These are phyloP conservation scores for Populus davidiana DNA, from an alignment of 345 rosid genomes.

Conservation along the genomic window DNA sequence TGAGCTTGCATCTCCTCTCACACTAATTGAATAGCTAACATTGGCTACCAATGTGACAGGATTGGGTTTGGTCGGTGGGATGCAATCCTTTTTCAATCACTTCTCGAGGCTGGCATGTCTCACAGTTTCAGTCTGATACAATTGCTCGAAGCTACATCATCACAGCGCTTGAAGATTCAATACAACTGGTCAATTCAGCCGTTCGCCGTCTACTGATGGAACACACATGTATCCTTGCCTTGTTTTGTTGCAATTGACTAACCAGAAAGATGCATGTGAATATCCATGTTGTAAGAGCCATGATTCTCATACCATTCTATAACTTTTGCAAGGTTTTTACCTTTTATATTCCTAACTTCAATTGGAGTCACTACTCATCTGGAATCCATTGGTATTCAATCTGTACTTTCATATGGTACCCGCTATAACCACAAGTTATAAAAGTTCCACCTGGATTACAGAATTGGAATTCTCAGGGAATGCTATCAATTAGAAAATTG, in stretches of 20 bases:
- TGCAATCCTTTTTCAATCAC: constrained; percentile 81
- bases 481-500: background rate
- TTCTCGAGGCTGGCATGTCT: constrained; percentile 86
- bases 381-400: background rate
- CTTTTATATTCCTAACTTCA: background rate
- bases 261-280: background rate
- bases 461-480: background rate
- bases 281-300: background rate
- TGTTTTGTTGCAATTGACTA: constrained; percentile 8
- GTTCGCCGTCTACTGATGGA: constrained; percentile 77
- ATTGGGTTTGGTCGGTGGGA: constrained; percentile 98
- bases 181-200: constrained; percentile 75
- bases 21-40: background rate
- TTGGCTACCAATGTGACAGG: constrained; percentile 38
- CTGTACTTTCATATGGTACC: background rate
- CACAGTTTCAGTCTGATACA: constrained; percentile 84
- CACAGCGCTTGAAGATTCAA: constrained; percentile 87
- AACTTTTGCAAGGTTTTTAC: background rate
- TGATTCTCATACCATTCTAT: background rate
- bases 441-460: background rate
- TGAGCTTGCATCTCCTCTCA: background rate
- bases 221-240: constrained; percentile 83
- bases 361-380: background rate
- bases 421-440: background rate
- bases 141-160: constrained; percentile 90